Evolutionary conservation across 495 filamentous ascomycete species (phyloP).

Genomic region (Bombardia bombarda): DNA sequence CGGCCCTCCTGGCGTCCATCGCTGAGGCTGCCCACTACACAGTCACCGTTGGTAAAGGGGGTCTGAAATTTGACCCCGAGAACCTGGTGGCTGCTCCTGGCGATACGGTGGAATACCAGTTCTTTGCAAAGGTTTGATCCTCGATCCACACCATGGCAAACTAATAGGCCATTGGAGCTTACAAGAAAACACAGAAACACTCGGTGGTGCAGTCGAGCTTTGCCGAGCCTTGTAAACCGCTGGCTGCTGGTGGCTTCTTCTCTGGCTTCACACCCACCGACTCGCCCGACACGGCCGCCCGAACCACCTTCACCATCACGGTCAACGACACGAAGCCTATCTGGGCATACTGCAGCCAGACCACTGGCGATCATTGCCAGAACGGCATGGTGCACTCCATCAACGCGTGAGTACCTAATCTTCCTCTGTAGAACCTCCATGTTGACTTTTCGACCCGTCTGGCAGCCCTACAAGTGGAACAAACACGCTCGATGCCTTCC

Average conservation of each 20-base stretch:
- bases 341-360: conserved; percentile 51
- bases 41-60: conserved; percentile 31
- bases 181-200: neutral
- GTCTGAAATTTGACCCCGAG: conserved; percentile 28
- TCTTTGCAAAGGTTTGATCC: conserved; percentile 49
- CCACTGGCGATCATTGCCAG: conserved; percentile 33
- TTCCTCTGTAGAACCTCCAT: neutral
- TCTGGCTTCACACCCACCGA: conserved; percentile 38
- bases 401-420: conserved; percentile 23
- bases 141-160: too few relatives aligned
- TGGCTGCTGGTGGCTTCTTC: conserved; percentile 19
- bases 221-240: neutral
- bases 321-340: conserved; percentile 51
- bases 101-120: conserved; percentile 51
- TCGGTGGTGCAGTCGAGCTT: neutral
- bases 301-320: conserved; percentile 45
- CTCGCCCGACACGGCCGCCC: conserved; percentile 20
- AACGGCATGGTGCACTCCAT: conserved; percentile 33
- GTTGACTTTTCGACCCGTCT: conserved; percentile 13
- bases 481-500: conserved; percentile 32
- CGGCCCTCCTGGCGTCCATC: conserved; percentile 21
- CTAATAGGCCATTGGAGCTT: too few relatives aligned
- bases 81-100: conserved; percentile 22
- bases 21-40: conserved; percentile 21
- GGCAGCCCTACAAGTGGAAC: conserved; percentile 19